Conservation (phyloP, 176 grass and related monocot genomes). For the Bolboschoenus planiculmis region DNA sequence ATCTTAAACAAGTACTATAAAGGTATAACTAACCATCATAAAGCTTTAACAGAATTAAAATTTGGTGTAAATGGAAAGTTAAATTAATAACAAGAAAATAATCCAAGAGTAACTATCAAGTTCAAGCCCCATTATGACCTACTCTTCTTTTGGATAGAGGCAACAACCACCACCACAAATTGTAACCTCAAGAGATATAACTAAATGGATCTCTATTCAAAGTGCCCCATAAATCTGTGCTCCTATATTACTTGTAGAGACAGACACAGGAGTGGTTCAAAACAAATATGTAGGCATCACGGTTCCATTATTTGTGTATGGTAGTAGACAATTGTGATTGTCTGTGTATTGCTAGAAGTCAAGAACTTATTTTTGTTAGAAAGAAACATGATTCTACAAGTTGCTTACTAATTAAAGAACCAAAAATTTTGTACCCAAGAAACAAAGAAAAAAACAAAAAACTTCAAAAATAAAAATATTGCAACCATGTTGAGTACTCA, state of each 20-base stretch:
- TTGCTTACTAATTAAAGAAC: too few relatives aligned
- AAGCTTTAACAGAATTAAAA: background rate
- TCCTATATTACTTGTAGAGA: background rate
- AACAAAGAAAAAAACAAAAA: too few relatives aligned
- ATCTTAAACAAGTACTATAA: background rate
- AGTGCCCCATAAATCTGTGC: background rate
- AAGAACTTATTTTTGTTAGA: too few relatives aligned
- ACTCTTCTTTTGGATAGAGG: background rate
- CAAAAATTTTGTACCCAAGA: too few relatives aligned
- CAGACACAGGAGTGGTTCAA: background rate
- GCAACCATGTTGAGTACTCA: too few relatives aligned
- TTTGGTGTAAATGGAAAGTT: background rate
- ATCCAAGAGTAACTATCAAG: slow-evolving; percentile 4
- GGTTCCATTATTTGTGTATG: background rate
- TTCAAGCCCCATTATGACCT: slow-evolving; percentile 1
- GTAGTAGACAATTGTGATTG: background rate
- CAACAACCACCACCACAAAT: slow-evolving; percentile 6
- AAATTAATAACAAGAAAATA: background rate
- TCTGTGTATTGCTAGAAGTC: background rate
- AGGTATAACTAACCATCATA: background rate
- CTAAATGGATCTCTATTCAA: background rate
- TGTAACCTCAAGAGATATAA: background rate
- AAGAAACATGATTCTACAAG: too few relatives aligned
- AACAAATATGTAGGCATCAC: background rate
- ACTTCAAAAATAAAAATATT: too few relatives aligned